Percentiles rank a stretch among this genome's conserved stretches.
Conservation (phyloP, 345 rosid species). For the Bruguiera gymnorhiza region DNA sequence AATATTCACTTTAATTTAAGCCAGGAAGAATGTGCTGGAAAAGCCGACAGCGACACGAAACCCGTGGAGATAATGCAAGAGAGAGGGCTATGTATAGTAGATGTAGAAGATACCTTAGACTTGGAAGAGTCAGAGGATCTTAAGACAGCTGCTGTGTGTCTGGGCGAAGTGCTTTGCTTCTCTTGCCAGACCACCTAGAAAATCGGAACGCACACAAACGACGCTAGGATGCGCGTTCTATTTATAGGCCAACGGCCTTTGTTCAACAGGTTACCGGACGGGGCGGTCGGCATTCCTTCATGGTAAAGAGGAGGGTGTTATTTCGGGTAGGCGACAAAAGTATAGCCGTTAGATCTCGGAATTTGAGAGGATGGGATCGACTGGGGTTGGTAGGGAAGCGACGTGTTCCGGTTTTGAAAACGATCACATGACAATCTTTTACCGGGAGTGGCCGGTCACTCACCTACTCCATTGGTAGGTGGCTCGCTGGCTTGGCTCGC, state of each 20-base stretch:
- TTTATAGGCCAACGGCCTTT: constrained; percentile 12
- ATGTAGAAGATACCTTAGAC: background rate
- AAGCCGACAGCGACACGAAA: background rate
- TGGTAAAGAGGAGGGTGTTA: background rate
- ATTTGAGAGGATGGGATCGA: background rate
- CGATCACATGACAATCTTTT: too few species aligned
- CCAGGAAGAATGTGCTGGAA: too few species aligned
- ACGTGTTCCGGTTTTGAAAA: background rate
- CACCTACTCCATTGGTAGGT: constrained; percentile 9
- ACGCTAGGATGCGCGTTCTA: background rate
- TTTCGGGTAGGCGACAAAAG: background rate
- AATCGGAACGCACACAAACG: background rate
- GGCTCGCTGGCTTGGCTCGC: background rate
- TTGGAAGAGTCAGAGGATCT: background rate
- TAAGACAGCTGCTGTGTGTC: too few species aligned
- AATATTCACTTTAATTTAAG: too few species aligned
- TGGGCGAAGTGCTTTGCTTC: background rate
- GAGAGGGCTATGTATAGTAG: too few species aligned
- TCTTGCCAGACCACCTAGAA: background rate
- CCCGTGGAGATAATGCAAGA: background rate
- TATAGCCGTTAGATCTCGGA: constrained; percentile 24
- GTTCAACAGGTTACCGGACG: constrained; percentile 15
- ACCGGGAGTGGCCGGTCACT: constrained; percentile 4
- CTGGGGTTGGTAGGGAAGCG: constrained; percentile 15
- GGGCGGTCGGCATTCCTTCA: background rate